Percentiles rank a stretch among this genome's conserved stretches.
Conservation (phyloP, 2,329 filamentous ascomycete species). For the Colletotrichum sp. region DNA sequence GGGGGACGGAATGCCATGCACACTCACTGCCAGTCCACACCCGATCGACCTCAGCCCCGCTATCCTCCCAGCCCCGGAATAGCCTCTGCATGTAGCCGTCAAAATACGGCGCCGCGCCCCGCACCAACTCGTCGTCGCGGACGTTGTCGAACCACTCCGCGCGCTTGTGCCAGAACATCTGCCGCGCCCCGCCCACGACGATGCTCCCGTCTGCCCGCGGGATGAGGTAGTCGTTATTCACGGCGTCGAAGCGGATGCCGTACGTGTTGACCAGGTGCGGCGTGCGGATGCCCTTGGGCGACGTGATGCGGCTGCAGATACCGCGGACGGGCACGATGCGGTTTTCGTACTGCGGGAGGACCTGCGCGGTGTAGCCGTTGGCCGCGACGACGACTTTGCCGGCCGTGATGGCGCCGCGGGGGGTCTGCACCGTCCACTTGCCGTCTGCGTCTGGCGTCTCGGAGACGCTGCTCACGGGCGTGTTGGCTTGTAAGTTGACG, state of each 20-base stretch:
- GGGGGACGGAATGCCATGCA: background rate
- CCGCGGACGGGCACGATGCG: constrained; percentile 27
- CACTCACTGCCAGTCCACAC: constrained; percentile 47
- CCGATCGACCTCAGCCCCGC: constrained; percentile 35
- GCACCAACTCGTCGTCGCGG: constrained; percentile 45
- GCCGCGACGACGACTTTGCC: constrained; percentile 27
- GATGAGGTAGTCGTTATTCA: constrained; percentile 72
- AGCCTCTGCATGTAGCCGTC: constrained; percentile 49
- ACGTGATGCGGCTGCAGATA: constrained; percentile 34
- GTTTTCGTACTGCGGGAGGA: constrained; percentile 25
- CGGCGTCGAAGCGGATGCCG: constrained; percentile 61
- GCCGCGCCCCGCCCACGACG: constrained; percentile 46
- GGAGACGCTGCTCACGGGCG: background rate
- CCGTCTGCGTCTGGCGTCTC: background rate
- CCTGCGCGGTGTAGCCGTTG: constrained; percentile 30
- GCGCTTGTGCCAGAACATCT: constrained; percentile 33
- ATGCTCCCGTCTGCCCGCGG: constrained; percentile 53
- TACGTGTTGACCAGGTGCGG: constrained; percentile 55
- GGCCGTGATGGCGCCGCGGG: constrained; percentile 24
- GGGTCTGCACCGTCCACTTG: constrained; percentile 19
- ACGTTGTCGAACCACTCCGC: constrained; percentile 45
- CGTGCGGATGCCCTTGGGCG: constrained; percentile 32
- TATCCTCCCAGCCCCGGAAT: constrained; percentile 51
- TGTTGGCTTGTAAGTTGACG: constrained; percentile 30
- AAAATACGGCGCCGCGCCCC: constrained; percentile 43